These are phyloP conservation scores for Talaromyces sp. DNA, from an alignment of 2,329 filamentous ascomycete species.

Conservation along the genomic window DNA sequence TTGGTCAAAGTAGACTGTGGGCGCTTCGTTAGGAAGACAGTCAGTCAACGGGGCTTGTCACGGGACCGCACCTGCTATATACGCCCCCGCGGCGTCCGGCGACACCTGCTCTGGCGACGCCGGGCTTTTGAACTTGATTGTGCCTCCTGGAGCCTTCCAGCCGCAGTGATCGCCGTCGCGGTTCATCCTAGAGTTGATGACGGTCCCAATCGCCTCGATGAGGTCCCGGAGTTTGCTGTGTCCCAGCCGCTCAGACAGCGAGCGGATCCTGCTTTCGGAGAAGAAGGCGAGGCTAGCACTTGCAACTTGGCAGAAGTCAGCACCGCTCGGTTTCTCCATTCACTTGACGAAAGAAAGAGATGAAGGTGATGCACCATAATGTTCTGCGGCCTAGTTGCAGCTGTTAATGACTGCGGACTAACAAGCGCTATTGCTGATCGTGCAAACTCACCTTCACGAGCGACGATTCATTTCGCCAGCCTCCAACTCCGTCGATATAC, in stretches of 20 bases:
- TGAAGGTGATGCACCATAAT: slow-evolving; percentile 9
- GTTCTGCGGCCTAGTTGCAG: slow-evolving; percentile 2
- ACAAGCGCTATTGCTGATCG: background rate
- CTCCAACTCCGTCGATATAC: slow-evolving; percentile 7
- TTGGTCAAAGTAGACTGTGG: slow-evolving; percentile 34
- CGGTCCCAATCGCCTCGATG: slow-evolving; percentile 17
- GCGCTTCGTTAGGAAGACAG: background rate
- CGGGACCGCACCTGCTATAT: slow-evolving; percentile 11
- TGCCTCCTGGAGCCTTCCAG: background rate
- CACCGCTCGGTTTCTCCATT: slow-evolving; percentile 18
- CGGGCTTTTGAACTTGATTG: slow-evolving; percentile 14
- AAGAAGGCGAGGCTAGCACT: slow-evolving; percentile 32
- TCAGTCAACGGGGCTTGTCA: background rate
- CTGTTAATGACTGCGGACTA: background rate
- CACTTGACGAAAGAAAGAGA: background rate
- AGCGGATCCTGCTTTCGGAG: slow-evolving; percentile 26
- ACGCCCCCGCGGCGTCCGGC: slow-evolving; percentile 9
- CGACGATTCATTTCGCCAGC: slow-evolving; percentile 13
- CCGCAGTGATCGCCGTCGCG: background rate
- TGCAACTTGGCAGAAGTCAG: slow-evolving; percentile 26
- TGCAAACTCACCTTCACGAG: slow-evolving; percentile 15
- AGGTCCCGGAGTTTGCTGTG: slow-evolving; percentile 19
- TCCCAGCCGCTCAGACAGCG: slow-evolving; percentile 22
- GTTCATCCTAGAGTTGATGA: slow-evolving; percentile 16
- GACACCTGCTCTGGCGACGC: slow-evolving; percentile 11